These are phyloP conservation scores for Kalmanozyma brasiliensis DNA, from an alignment of 1,284 basidiomycete species.

Conservation along the genomic window DNA sequence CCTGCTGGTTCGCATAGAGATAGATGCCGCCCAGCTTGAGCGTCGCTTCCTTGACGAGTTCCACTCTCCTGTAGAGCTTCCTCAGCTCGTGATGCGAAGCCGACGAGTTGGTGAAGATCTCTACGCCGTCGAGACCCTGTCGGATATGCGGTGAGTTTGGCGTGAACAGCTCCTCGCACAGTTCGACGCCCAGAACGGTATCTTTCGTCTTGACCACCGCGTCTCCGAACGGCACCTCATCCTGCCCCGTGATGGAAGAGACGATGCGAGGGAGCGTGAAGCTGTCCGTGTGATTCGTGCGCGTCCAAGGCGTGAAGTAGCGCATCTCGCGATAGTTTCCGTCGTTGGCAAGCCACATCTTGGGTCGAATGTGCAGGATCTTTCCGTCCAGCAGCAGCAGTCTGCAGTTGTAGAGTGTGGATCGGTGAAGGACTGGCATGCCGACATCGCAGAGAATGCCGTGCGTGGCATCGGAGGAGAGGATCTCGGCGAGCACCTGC, in stretches of 20 bases:
- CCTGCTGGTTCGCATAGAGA: constrained; percentile 98
- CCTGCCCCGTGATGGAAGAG: constrained; percentile 86
- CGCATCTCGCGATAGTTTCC: constrained; percentile 97
- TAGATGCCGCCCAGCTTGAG: constrained; percentile 96
- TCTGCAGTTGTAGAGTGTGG: constrained; percentile 96
- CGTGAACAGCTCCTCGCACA: constrained; percentile 97
- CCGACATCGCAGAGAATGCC: constrained; percentile 66
- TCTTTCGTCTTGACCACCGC: constrained; percentile 92
- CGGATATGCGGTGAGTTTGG: constrained; percentile 93
- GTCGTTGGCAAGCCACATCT: constrained; percentile 99
- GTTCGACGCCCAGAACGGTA: constrained; percentile 93
- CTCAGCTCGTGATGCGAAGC: constrained; percentile 97
- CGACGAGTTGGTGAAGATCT: constrained; percentile 97
- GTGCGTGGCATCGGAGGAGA: constrained; percentile 51
- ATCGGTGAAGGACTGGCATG: constrained; percentile 89
- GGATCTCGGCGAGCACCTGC: constrained; percentile 63
- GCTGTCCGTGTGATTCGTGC: constrained; percentile 85
- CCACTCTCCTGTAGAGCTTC: constrained; percentile 88
- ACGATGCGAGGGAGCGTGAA: constrained; percentile 89
- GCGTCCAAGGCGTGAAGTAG: constrained; percentile 95
- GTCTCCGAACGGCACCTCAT: constrained; percentile 94
- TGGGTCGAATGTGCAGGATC: constrained; percentile 92
- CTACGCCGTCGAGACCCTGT: constrained; percentile 97
- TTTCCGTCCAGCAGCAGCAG: constrained; percentile 85
- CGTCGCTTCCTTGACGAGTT: constrained; percentile 96